Evolutionary conservation across 345 rosid genomes (phyloP).

Genomic region (Ceriops tagal): DNA sequence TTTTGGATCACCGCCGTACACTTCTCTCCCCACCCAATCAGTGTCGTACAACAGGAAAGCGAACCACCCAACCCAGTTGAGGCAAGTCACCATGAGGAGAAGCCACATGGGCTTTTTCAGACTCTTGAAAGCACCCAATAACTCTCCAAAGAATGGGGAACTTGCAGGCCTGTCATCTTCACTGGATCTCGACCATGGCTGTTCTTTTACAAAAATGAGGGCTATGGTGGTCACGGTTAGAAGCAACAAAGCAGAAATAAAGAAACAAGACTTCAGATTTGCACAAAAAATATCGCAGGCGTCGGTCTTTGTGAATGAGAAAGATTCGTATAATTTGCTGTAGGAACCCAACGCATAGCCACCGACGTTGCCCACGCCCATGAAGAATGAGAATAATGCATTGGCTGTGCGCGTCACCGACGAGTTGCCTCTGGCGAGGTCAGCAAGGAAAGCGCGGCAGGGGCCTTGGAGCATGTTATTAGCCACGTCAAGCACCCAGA

Average conservation of each 20-base stretch:
- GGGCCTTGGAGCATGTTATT: slow-evolving; percentile 83
- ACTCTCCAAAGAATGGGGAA: slow-evolving; percentile 33
- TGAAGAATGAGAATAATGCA: slow-evolving; percentile 70
- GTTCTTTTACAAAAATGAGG: slow-evolving; percentile 44
- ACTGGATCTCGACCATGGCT: slow-evolving; percentile 26
- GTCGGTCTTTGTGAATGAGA: slow-evolving; percentile 60
- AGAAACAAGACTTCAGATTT: slow-evolving; percentile 68
- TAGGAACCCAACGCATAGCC: slow-evolving; percentile 78
- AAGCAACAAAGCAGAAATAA: slow-evolving; percentile 60
- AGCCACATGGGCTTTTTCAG: slow-evolving; percentile 67
- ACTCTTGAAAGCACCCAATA: slow-evolving; percentile 41
- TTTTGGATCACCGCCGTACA: slow-evolving; percentile 56
- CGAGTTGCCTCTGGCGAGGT: slow-evolving; percentile 52
- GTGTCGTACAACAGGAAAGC: slow-evolving; percentile 80
- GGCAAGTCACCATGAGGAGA: slow-evolving; percentile 59
- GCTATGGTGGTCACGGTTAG: slow-evolving; percentile 40
- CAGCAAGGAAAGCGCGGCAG: slow-evolving; percentile 85
- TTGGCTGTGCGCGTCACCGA: slow-evolving; percentile 53
- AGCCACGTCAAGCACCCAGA: slow-evolving; percentile 89
- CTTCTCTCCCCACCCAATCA: slow-evolving; percentile 90
- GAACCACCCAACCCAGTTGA: slow-evolving; percentile 86
- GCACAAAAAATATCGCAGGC: slow-evolving; percentile 82
- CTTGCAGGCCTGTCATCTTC: background rate
- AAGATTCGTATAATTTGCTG: slow-evolving; percentile 37
- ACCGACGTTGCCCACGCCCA: slow-evolving; percentile 83